These are phyloP conservation scores for Cadophora gregata DNA, from an alignment of 2,329 filamentous ascomycete species.

Conservation along the genomic window DNA sequence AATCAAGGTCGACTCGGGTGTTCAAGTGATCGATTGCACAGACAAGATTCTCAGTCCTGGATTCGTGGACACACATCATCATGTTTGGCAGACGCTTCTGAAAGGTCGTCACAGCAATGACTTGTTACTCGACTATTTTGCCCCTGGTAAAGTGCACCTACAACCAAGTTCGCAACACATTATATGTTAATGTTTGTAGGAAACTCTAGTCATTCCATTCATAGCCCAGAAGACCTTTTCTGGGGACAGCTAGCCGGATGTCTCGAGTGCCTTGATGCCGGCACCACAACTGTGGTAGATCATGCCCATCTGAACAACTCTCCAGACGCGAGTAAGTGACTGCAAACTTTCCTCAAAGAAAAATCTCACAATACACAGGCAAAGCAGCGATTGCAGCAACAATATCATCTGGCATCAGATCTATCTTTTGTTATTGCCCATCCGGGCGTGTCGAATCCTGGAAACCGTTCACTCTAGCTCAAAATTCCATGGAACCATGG, in stretches of 20 bases:
- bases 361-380: slow-evolving; percentile 30
- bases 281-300: slow-evolving; percentile 51
- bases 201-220: slow-evolving; percentile 47
- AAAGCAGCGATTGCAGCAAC: slow-evolving; percentile 49
- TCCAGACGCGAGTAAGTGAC: slow-evolving; percentile 41
- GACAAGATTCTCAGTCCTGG: slow-evolving; percentile 46
- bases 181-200: slow-evolving; percentile 37
- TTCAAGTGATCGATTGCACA: slow-evolving; percentile 47
- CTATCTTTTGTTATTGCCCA: slow-evolving; percentile 52
- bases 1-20: slow-evolving; percentile 33
- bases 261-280: slow-evolving; percentile 50
- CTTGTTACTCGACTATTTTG: slow-evolving; percentile 51
- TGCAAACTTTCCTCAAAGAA: not conserved
- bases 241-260: slow-evolving; percentile 52
- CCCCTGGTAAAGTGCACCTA: slow-evolving; percentile 43
- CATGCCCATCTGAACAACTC: slow-evolving; percentile 46
- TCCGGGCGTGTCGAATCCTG: slow-evolving; percentile 43
- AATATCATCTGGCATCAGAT: slow-evolving; percentile 52
- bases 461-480: slow-evolving; percentile 39
- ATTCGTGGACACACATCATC: slow-evolving; percentile 48
- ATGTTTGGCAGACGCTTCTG: slow-evolving; percentile 44
- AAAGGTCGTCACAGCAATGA: slow-evolving; percentile 49
- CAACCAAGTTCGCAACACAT: no score
- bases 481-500: slow-evolving; percentile 45
- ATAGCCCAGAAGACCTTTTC: slow-evolving; percentile 52